Evolutionary conservation across 306 rosid species (phyloP), one percentile per base, ranked within the genome.

Genomic region (Castanospermum australe): DNA sequence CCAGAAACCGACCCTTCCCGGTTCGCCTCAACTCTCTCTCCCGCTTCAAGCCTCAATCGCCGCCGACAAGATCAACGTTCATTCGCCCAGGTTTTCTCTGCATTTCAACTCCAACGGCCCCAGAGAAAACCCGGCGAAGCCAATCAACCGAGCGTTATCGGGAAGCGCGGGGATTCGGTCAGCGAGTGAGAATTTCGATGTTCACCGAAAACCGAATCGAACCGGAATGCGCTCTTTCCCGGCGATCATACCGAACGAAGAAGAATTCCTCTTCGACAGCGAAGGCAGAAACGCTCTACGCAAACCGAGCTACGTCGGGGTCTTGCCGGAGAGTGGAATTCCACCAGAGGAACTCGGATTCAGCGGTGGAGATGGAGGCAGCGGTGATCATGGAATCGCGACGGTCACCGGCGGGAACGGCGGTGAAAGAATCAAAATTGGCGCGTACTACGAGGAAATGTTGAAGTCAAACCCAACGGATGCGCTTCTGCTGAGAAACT

Each of bases 401-500:
- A 21, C 30, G 3, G 38, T 21, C 15, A 67, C 78, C 21, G 88
- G 86, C 20, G 88, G 89, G 9, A 74, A 67, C 76, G 84, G 65
- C 30, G 86, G 85, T 0, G 91, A 89, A 0, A 67, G 68, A 55
- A 83, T 85, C 41, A 84, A 86, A 87, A 85, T 94, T 35, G 87
- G 88, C n/a, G 95, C 71, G 55, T 92, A 89, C 39, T 94, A 94
- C 78, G 78, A 71, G 80, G 76, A 89, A 64, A 82, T 89, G 97
- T 51, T 94, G 76, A 88, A 87, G 83, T 78, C 85, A 32, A 86
- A 94, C 74, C 99, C 97, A 1, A 72, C 83, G 22, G 93, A 94
- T 54, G 81, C 97, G n/a, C 93, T 94, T 44, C 78, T 94, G 21
- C 89, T 92, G 6, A 83, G 97, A 78, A 94, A 94, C 71, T 94